Evolutionary conservation across 2,329 filamentous ascomycete species (phyloP), one percentile per base, ranked within the genome.

Genomic region (Cladosporium sp.): DNA sequence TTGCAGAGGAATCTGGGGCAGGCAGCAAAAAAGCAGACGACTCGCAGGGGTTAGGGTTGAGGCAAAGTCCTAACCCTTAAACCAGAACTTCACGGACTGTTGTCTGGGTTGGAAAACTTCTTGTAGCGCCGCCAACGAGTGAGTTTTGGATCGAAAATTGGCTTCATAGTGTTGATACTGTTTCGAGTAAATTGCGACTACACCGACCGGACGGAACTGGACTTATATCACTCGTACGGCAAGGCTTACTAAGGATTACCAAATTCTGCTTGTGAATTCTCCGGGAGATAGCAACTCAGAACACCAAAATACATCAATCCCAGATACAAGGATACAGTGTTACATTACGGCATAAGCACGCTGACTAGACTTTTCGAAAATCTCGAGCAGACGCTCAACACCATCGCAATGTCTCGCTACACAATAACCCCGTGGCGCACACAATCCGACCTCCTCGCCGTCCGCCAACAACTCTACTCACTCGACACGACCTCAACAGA

Each of bases 361-460:
- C n/a, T n/a, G n/a, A n/a, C n/a, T n/a, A n/a, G n/a, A n/a, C n/a
- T n/a, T n/a, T n/a, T n/a, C n/a, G n/a, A n/a, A 17, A 17, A 18
- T n/a, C 15, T n/a, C 12, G 3, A 8, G 15, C 32, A 6, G 15
- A 15, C 32, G 1, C 1, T n/a, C 7, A 7, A 15, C 12, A 3
- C 32, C 34, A 47, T 39, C 20, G 54, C 22, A 36, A 87, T 86
- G 83, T 81, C 85, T 22, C 81, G 84, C 63, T 88, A 87, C 70
- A 76, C 85, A 55, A 82, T 86, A 62, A 89, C 85, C 49, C 85
- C 85, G 29, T 90, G 86, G 86, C 83, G 85, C 57, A 72, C 80
- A 66, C 78, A 76, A 49, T 64, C 70, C 52, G 85, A 89, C 65
- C 79, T 91, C 54, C 76, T 89, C 51, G 68, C 73, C 43, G 80